Evolutionary conservation across 208 protist genomes (phyloP).

Genomic region (Trypanosoma congolense): DNA sequence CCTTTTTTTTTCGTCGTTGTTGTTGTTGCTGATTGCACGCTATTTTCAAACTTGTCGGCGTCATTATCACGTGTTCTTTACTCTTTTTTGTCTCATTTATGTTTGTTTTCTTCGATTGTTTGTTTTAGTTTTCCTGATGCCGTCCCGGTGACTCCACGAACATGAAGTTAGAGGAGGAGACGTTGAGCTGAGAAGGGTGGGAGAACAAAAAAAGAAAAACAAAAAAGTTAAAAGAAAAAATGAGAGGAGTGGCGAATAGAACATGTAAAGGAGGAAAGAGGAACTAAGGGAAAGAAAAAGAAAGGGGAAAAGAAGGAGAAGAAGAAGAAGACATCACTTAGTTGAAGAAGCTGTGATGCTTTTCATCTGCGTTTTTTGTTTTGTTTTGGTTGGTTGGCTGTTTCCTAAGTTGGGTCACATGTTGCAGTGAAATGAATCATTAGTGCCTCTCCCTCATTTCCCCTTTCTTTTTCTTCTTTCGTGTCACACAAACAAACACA

Average conservation of each 20-base stretch:
- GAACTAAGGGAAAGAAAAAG: background rate
- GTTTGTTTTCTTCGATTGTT: background rate
- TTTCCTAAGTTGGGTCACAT: no score
- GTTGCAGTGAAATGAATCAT: no score
- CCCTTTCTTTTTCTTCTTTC: no score
- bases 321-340: no score
- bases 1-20: background rate
- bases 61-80: background rate
- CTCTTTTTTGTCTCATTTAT: background rate
- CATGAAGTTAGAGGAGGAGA: background rate
- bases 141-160: background rate
- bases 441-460: no score
- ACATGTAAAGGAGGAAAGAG: background rate
- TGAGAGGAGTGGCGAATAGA: background rate
- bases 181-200: constrained; percentile 1
- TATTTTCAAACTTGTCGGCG: background rate
- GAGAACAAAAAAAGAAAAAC: background rate
- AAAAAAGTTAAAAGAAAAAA: background rate
- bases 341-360: no score
- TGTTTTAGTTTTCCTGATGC: background rate
- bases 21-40: background rate
- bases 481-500: no score
- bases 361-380: no score
- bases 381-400: no score
- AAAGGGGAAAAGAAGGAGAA: background rate